Percentiles rank a stretch among this genome's conserved stretches.
These are phyloP conservation scores for Arachnopeziza araneosa DNA, from an alignment of 2,329 filamentous ascomycete genomes.

Conservation along the genomic window DNA sequence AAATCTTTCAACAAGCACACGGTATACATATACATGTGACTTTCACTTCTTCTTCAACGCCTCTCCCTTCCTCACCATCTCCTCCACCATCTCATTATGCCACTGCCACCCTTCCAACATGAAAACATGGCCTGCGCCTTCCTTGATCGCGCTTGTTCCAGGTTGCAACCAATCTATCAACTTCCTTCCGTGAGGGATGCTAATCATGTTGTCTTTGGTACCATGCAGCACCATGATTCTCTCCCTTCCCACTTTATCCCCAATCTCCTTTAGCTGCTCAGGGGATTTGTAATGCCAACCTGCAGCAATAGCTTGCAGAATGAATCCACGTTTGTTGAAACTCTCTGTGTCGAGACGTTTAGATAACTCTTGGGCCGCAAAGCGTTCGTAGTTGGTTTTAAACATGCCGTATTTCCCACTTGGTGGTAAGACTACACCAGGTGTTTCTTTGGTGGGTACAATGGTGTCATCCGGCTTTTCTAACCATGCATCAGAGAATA, in stretches of 20 bases:
- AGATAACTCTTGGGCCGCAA: constrained; percentile 70
- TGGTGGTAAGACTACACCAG: constrained; percentile 32
- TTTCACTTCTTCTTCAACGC: constrained; percentile 5
- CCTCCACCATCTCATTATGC: constrained; percentile 55
- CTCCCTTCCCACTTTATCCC: constrained; percentile 62
- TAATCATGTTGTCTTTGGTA: constrained; percentile 71
- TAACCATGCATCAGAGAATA: constrained; percentile 65
- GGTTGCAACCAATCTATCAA: constrained; percentile 62
- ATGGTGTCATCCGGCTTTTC: constrained; percentile 50
- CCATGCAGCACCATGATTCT: constrained; percentile 77
- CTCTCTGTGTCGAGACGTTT: constrained; percentile 58
- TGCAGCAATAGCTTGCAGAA: constrained; percentile 72
- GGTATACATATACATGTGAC: not conserved
- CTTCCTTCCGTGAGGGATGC: constrained; percentile 61
- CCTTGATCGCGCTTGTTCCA: constrained; percentile 54
- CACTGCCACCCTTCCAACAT: constrained; percentile 65
- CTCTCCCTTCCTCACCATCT: constrained; percentile 31
- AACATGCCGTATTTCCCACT: constrained; percentile 47
- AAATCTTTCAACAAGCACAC: too few species aligned
- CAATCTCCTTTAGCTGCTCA: constrained; percentile 60
- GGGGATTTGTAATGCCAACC: constrained; percentile 73
- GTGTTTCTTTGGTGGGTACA: constrained; percentile 42
- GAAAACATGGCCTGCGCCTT: constrained; percentile 70
- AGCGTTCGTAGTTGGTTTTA: constrained; percentile 73
- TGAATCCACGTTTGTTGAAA: constrained; percentile 63